Conservation (phyloP, 306 rosid species). For the Quercus alba region DNA sequence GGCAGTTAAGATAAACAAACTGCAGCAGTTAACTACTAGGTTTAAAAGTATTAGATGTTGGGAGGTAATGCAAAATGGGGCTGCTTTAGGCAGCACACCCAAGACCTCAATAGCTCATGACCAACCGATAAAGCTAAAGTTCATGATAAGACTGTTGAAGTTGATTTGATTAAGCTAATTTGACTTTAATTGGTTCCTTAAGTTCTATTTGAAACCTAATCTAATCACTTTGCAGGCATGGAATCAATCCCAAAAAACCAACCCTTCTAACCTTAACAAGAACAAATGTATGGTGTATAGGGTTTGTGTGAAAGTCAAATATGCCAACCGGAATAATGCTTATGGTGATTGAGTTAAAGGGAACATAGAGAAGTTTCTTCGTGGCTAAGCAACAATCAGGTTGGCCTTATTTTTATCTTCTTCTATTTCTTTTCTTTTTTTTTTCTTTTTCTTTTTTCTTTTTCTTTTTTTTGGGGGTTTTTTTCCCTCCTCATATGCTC, state of each 20-base stretch:
- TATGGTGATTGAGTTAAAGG: constrained; percentile 8
- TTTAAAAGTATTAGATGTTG: constrained; percentile 42
- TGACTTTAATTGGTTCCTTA: no score
- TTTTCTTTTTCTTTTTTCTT: background rate
- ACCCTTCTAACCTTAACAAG: background rate
- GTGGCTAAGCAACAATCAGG: constrained; percentile 29
- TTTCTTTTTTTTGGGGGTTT: background rate
- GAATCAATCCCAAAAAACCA: no score
- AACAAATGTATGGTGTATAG: background rate
- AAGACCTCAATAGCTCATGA: no score
- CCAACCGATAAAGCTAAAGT: no score
- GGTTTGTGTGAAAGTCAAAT: constrained; percentile 1
- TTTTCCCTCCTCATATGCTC: background rate
- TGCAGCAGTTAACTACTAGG: no score
- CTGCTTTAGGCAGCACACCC: no score
- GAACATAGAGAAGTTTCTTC: background rate
- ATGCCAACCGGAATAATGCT: constrained; percentile 11
- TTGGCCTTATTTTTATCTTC: constrained; percentile 2
- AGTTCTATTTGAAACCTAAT: no score
- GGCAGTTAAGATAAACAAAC: no score
- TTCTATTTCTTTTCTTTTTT: background rate
- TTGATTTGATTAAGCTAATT: no score
- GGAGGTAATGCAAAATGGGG: background rate
- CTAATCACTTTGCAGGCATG: no score
- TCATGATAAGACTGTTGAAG: no score